These are phyloP conservation scores for Pyrenula massariospora DNA, from an alignment of 495 filamentous ascomycete species.

Conservation along the genomic window DNA sequence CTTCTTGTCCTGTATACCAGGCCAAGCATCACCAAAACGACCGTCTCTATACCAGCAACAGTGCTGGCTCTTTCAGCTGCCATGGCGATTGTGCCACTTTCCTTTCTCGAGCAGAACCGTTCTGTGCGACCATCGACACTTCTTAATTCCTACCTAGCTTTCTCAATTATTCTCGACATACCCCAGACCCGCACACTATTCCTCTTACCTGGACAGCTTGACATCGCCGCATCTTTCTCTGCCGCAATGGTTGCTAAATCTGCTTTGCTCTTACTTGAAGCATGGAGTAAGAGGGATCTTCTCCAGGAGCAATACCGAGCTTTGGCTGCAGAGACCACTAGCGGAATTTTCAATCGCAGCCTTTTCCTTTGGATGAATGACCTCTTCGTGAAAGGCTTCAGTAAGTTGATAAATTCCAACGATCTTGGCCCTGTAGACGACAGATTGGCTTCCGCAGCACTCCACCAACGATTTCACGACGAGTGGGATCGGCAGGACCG, in stretches of 20 bases:
- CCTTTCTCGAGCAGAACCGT: conserved; percentile 25
- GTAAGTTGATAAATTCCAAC: conserved; percentile 22
- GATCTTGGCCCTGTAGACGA: conserved; percentile 29
- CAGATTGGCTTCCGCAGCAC: conserved; percentile 17
- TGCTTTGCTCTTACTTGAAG: conserved; percentile 33
- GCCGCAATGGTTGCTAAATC: conserved; percentile 15
- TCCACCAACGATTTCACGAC: conserved; percentile 21
- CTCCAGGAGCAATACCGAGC: conserved; percentile 28
- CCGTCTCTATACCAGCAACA: conserved; percentile 33
- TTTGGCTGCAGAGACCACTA: conserved; percentile 43
- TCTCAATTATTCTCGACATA: conserved; percentile 12
- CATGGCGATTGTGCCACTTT: conserved; percentile 20
- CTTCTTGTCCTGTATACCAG: conserved; percentile 36
- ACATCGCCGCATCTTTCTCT: conserved; percentile 6
- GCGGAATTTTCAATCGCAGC: conserved; percentile 31
- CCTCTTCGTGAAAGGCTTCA: conserved; percentile 33
- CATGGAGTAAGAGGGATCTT: conserved; percentile 33
- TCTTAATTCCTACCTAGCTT: conserved; percentile 11
- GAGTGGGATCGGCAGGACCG: conserved; percentile 23
- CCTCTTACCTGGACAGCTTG: conserved; percentile 13
- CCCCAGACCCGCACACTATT: conserved; percentile 32
- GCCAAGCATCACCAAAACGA: conserved; percentile 17
- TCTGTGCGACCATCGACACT: conserved; percentile 20
- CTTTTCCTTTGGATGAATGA: conserved; percentile 45
- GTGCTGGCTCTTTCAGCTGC: conserved; percentile 28